Evolutionary conservation across 176 grass and related monocot genomes (phyloP), one percentile per base, ranked within the genome.

Genomic region (Areca catechu): DNA sequence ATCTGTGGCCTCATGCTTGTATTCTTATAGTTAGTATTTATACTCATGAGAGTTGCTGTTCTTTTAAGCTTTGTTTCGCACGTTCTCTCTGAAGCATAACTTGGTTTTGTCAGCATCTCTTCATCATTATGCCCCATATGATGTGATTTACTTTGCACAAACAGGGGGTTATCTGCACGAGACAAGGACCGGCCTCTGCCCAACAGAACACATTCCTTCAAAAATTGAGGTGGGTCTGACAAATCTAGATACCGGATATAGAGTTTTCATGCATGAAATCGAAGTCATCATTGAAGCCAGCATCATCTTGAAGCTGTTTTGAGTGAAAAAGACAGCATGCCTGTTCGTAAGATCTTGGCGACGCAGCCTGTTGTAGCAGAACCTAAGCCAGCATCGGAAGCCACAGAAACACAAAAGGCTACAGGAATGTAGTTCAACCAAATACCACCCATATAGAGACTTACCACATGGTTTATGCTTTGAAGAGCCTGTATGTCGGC

Each of bases 181-280:
- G 82, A 71, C 82, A 75, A 91, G 77, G 71, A 71, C 51, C 59
- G 76, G 64, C 63, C 76, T 90, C 70, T 97, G 86, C 64, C 83
- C 81, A 57, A 65, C 82, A 53, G 93, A 97, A 74, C 64, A 85
- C 72, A 97, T 88, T 62, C 83, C 83, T 79, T 83, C 63, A 76
- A 97, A 97, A 79, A 64, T 97, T 71, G 93, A 85, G 72, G 78
- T 97, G 71, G 87, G 88, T 58, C 81, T 91, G 50, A 60, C 83
- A 67, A 83, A 91, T 82, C 78, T 90, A 20, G 80, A 88, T 60
- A 74, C 92, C 19, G 87, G 93, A 63, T 87, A 91, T 87, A 80
- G 60, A 63, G 63, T 88, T 68, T 73, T 75, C 68, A 78, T 87
- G 80, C 54, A 91, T 71, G 78, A 88, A 57, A 77, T 85, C 51